phyloP scores from a whole-genome alignment of 1,139 yeast genomes.

The Meyerozyma athensensis region DNA sequence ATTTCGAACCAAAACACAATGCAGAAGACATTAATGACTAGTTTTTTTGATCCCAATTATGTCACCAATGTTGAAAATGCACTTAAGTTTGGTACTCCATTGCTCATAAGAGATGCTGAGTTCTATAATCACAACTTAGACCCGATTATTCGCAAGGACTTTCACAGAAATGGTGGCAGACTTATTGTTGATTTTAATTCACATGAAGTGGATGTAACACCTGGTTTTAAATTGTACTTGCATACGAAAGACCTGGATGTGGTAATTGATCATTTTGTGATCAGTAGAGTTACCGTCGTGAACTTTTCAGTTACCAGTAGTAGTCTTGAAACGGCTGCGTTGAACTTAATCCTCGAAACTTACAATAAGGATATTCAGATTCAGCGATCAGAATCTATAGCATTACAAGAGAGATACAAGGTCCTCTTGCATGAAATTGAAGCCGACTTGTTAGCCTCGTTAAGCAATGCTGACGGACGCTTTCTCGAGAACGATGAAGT shows the following conservation, averaged over 20 bases:
- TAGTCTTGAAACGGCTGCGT: slow-evolving; percentile 59
- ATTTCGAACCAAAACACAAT: slow-evolving; percentile 28
- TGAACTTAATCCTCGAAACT: slow-evolving; percentile 51
- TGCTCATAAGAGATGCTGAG: slow-evolving; percentile 77
- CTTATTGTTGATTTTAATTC: slow-evolving; percentile 56
- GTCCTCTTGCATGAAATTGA: slow-evolving; percentile 55
- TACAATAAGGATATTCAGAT: slow-evolving; percentile 66
- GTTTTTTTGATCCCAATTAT: slow-evolving; percentile 71
- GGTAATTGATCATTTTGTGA: slow-evolving; percentile 48
- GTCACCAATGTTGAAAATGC: slow-evolving; percentile 73
- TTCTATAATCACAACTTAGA: slow-evolving; percentile 69
- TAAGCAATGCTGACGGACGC: slow-evolving; percentile 56
- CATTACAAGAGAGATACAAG: slow-evolving; percentile 58
- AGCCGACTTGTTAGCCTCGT: slow-evolving; percentile 50
- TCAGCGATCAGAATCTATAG: slow-evolving; percentile 49
- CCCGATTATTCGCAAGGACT: slow-evolving; percentile 57
- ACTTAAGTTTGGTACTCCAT: slow-evolving; percentile 72
- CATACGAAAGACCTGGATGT: slow-evolving; percentile 57
- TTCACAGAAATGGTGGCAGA: slow-evolving; percentile 67
- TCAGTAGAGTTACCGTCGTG: slow-evolving; percentile 57
- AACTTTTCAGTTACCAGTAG: slow-evolving; percentile 71
- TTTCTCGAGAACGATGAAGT: slow-evolving; percentile 66
- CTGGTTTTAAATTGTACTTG: slow-evolving; percentile 56
- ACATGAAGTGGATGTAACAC: slow-evolving; percentile 62
- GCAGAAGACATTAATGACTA: slow-evolving; percentile 49